These are phyloP conservation scores for Debaryomyces coudertii DNA, from an alignment of 1,139 yeast species.

Conservation along the genomic window DNA sequence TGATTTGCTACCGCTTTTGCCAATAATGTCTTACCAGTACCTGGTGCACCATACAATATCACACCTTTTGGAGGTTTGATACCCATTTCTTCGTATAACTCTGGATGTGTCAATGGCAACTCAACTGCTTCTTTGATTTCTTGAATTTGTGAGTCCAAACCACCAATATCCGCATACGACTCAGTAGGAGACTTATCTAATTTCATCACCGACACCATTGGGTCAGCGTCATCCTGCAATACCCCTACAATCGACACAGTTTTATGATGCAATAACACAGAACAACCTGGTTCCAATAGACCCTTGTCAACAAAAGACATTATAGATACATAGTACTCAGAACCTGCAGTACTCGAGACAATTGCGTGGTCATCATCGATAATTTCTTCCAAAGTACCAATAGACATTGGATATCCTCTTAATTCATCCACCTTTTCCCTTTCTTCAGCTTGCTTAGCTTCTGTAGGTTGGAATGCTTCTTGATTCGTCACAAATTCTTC, in stretches of 20 bases:
- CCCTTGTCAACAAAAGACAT: constrained; percentile 98
- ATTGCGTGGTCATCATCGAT: constrained; percentile 99
- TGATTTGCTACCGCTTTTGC: constrained; percentile 99
- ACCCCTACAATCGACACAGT: constrained; percentile 95
- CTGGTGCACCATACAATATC: constrained; percentile 97
- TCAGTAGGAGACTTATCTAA: constrained; percentile 97
- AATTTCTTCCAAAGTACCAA: constrained; percentile 95
- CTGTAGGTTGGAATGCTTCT: constrained; percentile 93
- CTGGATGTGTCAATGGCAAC: constrained; percentile 96
- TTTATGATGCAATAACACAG: constrained; percentile 93
- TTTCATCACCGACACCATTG: constrained; percentile 97
- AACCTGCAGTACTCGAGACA: constrained; percentile 94
- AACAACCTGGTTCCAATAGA: constrained; percentile 95
- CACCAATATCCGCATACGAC: constrained; percentile 97
- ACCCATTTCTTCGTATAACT: constrained; percentile 98
- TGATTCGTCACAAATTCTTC: constrained; percentile 96
- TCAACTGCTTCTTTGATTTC: constrained; percentile 98
- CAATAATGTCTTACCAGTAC: constrained; percentile 95
- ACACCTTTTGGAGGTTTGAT: constrained; percentile 99
- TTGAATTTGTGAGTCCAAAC: constrained; percentile 92
- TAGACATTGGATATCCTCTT: constrained; percentile 95
- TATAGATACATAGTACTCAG: constrained; percentile 94
- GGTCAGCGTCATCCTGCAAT: constrained; percentile 92
- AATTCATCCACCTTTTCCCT: constrained; percentile 92
- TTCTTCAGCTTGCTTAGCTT: constrained; percentile 95